Conservation (phyloP, 177 flowering plant species). For the Tripterygium wilfordii region DNA sequence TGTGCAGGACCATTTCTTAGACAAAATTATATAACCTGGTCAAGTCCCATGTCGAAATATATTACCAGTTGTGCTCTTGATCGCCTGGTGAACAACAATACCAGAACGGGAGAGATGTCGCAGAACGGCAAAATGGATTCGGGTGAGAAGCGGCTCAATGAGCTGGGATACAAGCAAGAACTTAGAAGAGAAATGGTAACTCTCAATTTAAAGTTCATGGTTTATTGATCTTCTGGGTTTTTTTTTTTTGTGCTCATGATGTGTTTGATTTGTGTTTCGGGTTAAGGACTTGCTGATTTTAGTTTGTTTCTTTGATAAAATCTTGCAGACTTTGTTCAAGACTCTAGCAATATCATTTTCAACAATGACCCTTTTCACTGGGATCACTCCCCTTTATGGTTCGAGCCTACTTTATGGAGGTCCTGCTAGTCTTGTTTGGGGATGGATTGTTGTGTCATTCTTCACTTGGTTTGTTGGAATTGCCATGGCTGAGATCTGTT, state of each 20-base stretch:
- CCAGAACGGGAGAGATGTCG: neutral
- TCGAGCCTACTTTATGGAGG: constrained; percentile 24
- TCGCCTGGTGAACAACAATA: neutral
- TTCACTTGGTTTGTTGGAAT: constrained; percentile 35
- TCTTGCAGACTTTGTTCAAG: constrained; percentile 19
- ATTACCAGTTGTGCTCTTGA: no score
- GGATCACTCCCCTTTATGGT: constrained; percentile 29
- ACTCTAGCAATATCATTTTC: constrained; percentile 24
- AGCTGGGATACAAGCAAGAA: constrained; percentile 64
- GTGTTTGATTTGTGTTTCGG: neutral
- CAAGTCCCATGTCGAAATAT: no score
- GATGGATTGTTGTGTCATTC: constrained; percentile 22
- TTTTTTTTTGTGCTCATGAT: neutral
- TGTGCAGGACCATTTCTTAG: no score
- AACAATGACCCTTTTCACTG: constrained; percentile 21
- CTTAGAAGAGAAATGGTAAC: constrained; percentile 52
- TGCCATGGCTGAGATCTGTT: constrained; percentile 34
- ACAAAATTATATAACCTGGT: no score
- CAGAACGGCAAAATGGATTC: constrained; percentile 30
- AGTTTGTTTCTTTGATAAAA: neutral
- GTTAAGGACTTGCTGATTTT: neutral
- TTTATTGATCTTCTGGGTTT: neutral
- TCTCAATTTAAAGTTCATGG: neutral
- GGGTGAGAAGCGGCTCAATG: constrained; percentile 50
- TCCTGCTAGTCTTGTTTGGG: constrained; percentile 25